Percentiles rank a stretch among this genome's conserved stretches.
Evolutionary conservation across 805 yeast genomes (phyloP).

Genomic region (Maudiozyma barnettii): DNA sequence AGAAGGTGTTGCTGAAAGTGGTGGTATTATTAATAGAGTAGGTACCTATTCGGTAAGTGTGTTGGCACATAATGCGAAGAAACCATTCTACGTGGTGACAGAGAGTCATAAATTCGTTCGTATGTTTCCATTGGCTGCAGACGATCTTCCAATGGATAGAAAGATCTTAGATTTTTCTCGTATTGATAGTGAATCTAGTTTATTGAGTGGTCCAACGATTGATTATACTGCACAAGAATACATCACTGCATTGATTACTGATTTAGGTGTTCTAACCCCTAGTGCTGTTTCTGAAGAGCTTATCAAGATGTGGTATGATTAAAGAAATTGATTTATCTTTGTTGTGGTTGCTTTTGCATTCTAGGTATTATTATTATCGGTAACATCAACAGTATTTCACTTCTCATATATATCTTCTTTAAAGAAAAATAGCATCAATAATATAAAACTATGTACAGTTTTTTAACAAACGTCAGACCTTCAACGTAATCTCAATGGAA

Average conservation of each 20-base stretch:
- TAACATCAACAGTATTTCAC: no score
- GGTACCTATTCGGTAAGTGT: constrained; percentile 95
- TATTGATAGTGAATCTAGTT: constrained; percentile 19
- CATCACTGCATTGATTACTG: constrained; percentile 92
- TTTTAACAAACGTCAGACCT: no score
- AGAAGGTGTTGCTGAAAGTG: constrained; percentile 98
- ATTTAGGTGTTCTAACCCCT: constrained; percentile 92
- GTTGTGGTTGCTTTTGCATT: no score
- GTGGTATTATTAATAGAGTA: constrained; percentile 91
- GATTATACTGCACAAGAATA: constrained; percentile 96
- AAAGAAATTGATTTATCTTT: constrained; percentile 9
- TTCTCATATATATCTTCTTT: not conserved
- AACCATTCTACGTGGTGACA: constrained; percentile 88
- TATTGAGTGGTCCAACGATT: constrained; percentile 46
- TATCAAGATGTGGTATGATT: constrained; percentile 96
- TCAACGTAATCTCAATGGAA: not conserved
- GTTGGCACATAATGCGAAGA: constrained; percentile 78
- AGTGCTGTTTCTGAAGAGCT: constrained; percentile 97
- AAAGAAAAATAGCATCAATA: no score
- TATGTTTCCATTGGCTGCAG: constrained; percentile 87
- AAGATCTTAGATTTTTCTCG: constrained; percentile 39
- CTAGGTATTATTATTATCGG: no score
- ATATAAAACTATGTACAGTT: no score
- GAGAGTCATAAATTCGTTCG: constrained; percentile 95
- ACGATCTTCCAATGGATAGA: constrained; percentile 65